A percentile compares a stretch with the other conserved stretches of the same genome.
Evolutionary conservation across 352 stramenopile species (phyloP).

Genomic region (Globisporangium nodosum): DNA sequence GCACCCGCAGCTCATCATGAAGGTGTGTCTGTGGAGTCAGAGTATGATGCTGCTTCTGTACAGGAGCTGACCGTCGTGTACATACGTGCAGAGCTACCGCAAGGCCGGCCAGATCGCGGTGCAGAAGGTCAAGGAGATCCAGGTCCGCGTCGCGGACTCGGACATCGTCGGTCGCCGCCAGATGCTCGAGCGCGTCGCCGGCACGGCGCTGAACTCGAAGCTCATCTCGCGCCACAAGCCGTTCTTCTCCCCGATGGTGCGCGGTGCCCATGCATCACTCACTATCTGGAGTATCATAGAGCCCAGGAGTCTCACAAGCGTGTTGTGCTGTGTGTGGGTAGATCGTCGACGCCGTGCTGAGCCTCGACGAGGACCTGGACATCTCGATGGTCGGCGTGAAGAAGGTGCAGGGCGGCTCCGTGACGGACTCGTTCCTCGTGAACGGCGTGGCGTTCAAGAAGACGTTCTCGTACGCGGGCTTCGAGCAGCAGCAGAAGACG

Average conservation of each 20-base stretch:
- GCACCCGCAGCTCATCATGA: conserved; percentile 91
- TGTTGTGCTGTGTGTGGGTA: conserved; percentile 9
- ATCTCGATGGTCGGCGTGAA: conserved; percentile 96
- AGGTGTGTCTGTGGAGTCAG: conserved; percentile 16
- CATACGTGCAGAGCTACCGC: conserved; percentile 54
- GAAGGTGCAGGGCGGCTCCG: conserved; percentile 96
- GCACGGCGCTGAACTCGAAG: conserved; percentile 98
- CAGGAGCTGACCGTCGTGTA: background rate
- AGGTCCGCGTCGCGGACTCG: conserved; percentile 79
- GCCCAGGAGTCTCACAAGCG: background rate
- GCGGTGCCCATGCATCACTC: background rate
- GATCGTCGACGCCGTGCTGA: conserved; percentile 94
- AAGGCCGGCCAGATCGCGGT: conserved; percentile 82
- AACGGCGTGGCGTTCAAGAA: conserved; percentile 99
- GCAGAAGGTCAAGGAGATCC: conserved; percentile 80
- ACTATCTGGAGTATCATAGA: too few relatives aligned
- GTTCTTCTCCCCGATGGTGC: conserved; percentile 97
- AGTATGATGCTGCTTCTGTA: background rate
- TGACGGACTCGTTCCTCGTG: conserved; percentile 97
- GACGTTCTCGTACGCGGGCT: conserved; percentile 99
- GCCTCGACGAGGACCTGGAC: conserved; percentile 86
- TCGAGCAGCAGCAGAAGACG: conserved; percentile 99
- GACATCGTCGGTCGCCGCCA: conserved; percentile 71
- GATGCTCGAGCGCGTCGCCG: conserved; percentile 91
- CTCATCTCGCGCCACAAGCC: conserved; percentile 96